Conservation (phyloP, 1,139 yeast species). For the Komagataea norvegica region DNA sequence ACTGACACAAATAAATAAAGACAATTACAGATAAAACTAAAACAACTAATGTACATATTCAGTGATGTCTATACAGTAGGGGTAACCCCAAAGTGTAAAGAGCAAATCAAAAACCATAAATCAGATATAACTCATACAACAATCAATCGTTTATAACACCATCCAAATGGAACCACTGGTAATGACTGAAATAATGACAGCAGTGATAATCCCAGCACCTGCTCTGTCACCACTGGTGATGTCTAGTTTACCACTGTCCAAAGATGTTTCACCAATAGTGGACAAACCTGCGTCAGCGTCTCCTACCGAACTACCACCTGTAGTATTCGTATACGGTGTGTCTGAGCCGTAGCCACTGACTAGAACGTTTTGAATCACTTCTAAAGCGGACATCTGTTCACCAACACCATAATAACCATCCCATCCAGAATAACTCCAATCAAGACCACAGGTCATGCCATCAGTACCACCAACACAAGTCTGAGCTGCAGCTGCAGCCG, state of each 20-base stretch:
- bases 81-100: not conserved
- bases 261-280: slow-evolving; percentile 23
- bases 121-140: no score
- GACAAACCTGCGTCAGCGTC: slow-evolving; percentile 41
- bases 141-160: slow-evolving; percentile 26
- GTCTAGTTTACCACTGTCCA: slow-evolving; percentile 38
- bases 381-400: slow-evolving; percentile 74
- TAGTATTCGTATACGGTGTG: slow-evolving; percentile 35
- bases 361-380: slow-evolving; percentile 49
- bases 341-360: slow-evolving; percentile 28
- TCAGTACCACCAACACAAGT: slow-evolving; percentile 83
- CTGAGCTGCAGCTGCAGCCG: slow-evolving; percentile 64
- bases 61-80: no score
- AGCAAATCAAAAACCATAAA: not conserved
- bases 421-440: slow-evolving; percentile 63
- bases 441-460: slow-evolving; percentile 74
- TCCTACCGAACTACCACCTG: slow-evolving; percentile 47
- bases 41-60: no score
- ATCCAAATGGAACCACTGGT: slow-evolving; percentile 73
- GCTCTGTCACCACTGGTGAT: slow-evolving; percentile 64
- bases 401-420: slow-evolving; percentile 72
- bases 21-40: no score
- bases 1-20: no score
- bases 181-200: slow-evolving; percentile 56
- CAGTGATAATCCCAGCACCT: slow-evolving; percentile 85